Conservation (phyloP, 2,329 filamentous ascomycete genomes). For the Didymellaceae sp. region DNA sequence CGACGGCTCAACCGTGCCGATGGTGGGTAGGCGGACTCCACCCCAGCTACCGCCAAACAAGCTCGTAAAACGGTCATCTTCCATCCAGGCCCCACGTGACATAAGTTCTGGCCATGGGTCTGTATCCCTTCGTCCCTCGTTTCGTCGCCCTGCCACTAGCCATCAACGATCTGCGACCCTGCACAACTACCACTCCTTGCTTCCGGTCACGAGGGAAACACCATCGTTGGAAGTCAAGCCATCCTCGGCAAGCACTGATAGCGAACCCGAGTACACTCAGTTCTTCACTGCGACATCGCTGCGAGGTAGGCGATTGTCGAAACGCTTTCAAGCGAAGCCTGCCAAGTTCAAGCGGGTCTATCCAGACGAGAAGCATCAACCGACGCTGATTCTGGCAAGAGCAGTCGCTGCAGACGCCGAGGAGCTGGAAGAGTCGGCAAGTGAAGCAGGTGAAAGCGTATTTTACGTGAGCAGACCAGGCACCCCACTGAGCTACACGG, state of each 20-base stretch:
- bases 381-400: slow-evolving; percentile 57
- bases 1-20: slow-evolving; percentile 66
- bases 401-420: slow-evolving; percentile 44
- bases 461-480: slow-evolving; percentile 48
- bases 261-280: slow-evolving; percentile 44
- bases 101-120: slow-evolving; percentile 56
- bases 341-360: slow-evolving; percentile 53
- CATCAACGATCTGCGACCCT: slow-evolving; percentile 77
- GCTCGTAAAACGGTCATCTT: slow-evolving; percentile 75
- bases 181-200: slow-evolving; percentile 57
- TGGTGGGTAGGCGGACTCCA: slow-evolving; percentile 56
- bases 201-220: slow-evolving; percentile 38
- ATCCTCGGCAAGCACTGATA: slow-evolving; percentile 29
- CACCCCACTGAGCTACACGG: slow-evolving; percentile 46
- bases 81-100: slow-evolving; percentile 57
- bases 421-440: slow-evolving; percentile 47
- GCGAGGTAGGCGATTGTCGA: slow-evolving; percentile 47
- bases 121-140: slow-evolving; percentile 67
- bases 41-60: slow-evolving; percentile 69
- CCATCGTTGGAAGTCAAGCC: slow-evolving; percentile 27
- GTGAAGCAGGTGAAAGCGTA: slow-evolving; percentile 49
- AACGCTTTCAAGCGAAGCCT: slow-evolving; percentile 49
- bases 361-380: slow-evolving; percentile 52
- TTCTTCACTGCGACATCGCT: slow-evolving; percentile 48
- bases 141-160: slow-evolving; percentile 78